A percentile compares a stretch with the other conserved stretches of the same genome.
Conservation (phyloP, 805 yeast genomes). For the Saccharomycopsis lassenensis region DNA sequence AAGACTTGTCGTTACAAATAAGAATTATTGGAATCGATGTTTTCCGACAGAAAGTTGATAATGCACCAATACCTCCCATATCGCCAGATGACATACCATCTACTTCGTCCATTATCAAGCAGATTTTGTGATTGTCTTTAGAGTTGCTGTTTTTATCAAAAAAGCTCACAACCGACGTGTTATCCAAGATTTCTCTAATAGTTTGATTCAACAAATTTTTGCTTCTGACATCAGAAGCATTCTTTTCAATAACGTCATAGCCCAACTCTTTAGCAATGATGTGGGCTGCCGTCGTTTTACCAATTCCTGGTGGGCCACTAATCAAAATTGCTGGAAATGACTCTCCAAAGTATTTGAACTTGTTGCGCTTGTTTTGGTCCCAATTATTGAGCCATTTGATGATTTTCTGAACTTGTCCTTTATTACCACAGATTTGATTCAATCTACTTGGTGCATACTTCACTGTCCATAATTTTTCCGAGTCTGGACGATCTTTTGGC, state of each 20-base stretch:
- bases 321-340: constrained; percentile 73
- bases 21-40: constrained; percentile 86
- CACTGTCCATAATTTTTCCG: constrained; percentile 80
- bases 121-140: constrained; percentile 46
- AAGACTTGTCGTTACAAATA: constrained; percentile 84
- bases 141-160: constrained; percentile 32
- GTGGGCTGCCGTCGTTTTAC: constrained; percentile 77
- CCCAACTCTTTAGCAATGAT: constrained; percentile 59
- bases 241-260: constrained; percentile 64
- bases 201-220: constrained; percentile 61
- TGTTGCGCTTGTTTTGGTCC: constrained; percentile 40
- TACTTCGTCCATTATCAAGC: constrained; percentile 95
- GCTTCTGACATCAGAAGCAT: constrained; percentile 85
- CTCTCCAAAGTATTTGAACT: constrained; percentile 51
- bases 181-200: constrained; percentile 61
- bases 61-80: constrained; percentile 94
- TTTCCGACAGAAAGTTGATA: constrained; percentile 75
- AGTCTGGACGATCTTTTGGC: constrained; percentile 32
- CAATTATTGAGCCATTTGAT: constrained; percentile 69
- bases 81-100: constrained; percentile 99
- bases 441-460: constrained; percentile 78
- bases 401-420: constrained; percentile 56
- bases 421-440: constrained; percentile 84
- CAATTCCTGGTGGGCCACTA: constrained; percentile 83
- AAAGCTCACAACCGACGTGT: constrained; percentile 75